Conservation (phyloP, 2,329 filamentous ascomycete species). For the Fusarium sp. region DNA sequence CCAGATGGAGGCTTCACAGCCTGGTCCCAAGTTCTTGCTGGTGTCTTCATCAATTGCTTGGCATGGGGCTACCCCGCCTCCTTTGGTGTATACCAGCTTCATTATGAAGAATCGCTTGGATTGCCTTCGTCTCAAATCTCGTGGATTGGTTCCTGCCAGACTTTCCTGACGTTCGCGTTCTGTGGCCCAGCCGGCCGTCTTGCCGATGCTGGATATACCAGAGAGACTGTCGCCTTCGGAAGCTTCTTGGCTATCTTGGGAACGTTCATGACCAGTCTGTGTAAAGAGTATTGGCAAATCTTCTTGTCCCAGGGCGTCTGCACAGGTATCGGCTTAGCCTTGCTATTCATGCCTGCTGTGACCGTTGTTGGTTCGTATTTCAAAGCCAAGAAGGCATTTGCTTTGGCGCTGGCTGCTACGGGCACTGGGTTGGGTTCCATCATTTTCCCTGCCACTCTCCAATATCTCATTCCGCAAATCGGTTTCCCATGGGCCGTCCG, state of each 20-base stretch:
- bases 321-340: conserved; percentile 63
- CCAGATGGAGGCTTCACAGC: conserved; percentile 60
- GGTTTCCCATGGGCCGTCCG: conserved; percentile 74
- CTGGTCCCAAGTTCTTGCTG: conserved; percentile 62
- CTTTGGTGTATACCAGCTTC: conserved; percentile 66
- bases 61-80: conserved; percentile 62
- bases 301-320: conserved; percentile 65
- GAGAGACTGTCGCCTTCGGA: conserved; percentile 54
- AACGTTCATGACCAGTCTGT: conserved; percentile 59
- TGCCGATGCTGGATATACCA: conserved; percentile 61
- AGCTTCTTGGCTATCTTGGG: conserved; percentile 57
- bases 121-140: conserved; percentile 51
- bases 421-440: conserved; percentile 68
- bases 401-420: conserved; percentile 68
- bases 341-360: conserved; percentile 68
- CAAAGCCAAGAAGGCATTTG: conserved; percentile 63
- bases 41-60: conserved; percentile 59
- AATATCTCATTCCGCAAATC: conserved; percentile 65
- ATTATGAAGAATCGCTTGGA: conserved; percentile 53
- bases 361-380: conserved; percentile 73
- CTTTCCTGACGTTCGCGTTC: conserved; percentile 60
- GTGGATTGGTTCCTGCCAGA: conserved; percentile 62
- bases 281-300: conserved; percentile 62
- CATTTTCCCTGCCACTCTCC: conserved; percentile 66
- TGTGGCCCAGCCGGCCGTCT: conserved; percentile 61